phyloP scores from a whole-genome alignment of 352 stramenopile species.

The Pelagophyceae sp. region DNA sequence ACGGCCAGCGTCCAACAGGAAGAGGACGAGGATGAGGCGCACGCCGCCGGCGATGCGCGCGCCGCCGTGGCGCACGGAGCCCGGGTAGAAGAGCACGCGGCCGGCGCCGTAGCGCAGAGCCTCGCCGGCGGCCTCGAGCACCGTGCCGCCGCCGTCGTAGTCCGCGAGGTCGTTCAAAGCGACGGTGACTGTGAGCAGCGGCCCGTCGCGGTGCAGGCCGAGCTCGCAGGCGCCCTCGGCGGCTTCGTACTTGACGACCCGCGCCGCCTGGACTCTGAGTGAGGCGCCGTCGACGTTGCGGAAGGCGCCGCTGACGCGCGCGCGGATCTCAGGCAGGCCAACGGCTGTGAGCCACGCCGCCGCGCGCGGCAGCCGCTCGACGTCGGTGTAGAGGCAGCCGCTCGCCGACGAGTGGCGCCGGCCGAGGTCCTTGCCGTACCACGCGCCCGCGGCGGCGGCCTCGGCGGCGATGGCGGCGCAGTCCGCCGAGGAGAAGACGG shows the following conservation, averaged over 20 bases:
- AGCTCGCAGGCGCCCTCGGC: conserved; percentile 30
- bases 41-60: conserved; percentile 29
- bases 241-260: conserved; percentile 39
- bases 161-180: conserved; percentile 28
- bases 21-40: conserved; percentile 37
- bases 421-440: neutral
- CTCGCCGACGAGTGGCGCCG: neutral
- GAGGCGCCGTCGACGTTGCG: neutral
- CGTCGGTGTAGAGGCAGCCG: neutral
- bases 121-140: conserved; percentile 27
- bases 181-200: conserved; percentile 36
- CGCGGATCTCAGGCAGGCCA: neutral
- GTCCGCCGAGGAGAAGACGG: neutral
- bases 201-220: conserved; percentile 34
- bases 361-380: neutral
- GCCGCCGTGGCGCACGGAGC: conserved; percentile 30
- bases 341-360: neutral
- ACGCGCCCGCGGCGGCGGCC: neutral
- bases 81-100: conserved; percentile 32
- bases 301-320: neutral
- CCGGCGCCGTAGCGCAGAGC: conserved; percentile 29
- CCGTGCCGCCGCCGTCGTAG: conserved; percentile 37
- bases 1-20: conserved; percentile 34
- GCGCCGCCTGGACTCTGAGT: conserved; percentile 30
- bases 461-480: neutral